Evolutionary conservation across 2,329 filamentous ascomycete species (phyloP), one percentile per base, ranked within the genome.

Genomic region (Shiraia sp.): DNA sequence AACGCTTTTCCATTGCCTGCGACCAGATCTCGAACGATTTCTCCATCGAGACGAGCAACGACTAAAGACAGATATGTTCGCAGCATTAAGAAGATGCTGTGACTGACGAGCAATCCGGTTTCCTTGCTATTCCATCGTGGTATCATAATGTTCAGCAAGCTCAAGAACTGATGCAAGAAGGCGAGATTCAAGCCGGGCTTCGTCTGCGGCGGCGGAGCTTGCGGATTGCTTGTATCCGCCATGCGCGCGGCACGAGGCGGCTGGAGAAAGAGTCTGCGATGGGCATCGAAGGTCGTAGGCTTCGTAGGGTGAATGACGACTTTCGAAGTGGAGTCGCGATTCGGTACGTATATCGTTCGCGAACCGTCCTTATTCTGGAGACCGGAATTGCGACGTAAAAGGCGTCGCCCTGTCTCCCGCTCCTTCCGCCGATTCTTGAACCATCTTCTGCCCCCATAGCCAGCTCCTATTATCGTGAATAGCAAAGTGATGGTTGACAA

Each of bases 111-210:
- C 50, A 99, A 73, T 1, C 91, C 92, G 0, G 92, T 91, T 74
- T 97, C 93, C 68, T 99, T 99, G 69, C 90, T 96, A 12, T 86
- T 86, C 87, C 92, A 96, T 50, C 92, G 79, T 5, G 93, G 93
- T 49, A 99, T 88, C 90, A 97, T 95, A 64, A 99, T 97, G 72
- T 90, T 96, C 74, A 97, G 83, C 40, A 99, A 74, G 63, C 92
- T 96, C 36, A 97, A 78, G 59, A 99, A 97, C 71, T 99, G 93
- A 68, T 99, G 93, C 38, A 99, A 71, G 61, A 99, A 99, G 9
- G 93, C 93, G 44, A 99, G 78, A 65, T 99, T 99, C 27, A 99
- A 75, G 0, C 93, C 93, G 0, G 93, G 90, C 68, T 96, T 97
- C 3, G 91, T 92, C 66, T 95, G 88, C 8, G 88, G 81, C 2